Evolutionary conservation across 2,329 filamentous ascomycete genomes (phyloP).

Genomic region (Beauveria rudraprayagi): DNA sequence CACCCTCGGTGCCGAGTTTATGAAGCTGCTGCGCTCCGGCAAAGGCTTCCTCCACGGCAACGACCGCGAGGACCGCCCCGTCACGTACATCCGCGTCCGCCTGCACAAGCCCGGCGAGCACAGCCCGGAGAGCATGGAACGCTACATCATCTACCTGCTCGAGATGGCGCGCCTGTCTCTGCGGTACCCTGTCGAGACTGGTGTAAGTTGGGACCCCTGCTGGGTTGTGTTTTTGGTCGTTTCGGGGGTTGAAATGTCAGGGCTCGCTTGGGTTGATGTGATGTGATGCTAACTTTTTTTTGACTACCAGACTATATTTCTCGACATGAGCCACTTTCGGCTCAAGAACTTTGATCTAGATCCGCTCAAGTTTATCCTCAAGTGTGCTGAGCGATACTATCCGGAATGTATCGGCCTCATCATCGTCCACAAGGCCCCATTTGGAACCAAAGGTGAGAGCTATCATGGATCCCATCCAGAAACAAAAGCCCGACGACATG

Average conservation of each 20-base stretch:
- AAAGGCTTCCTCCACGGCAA: slow-evolving; percentile 80
- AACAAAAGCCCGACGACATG: slow-evolving; percentile 11
- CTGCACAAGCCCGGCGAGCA: slow-evolving; percentile 73
- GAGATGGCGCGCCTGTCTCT: slow-evolving; percentile 79
- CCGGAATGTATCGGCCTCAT: slow-evolving; percentile 78
- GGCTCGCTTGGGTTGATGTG: no score
- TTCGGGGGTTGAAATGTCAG: no score
- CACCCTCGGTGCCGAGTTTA: slow-evolving; percentile 62
- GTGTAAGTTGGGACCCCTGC: slow-evolving; percentile 46
- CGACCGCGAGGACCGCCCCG: slow-evolving; percentile 70
- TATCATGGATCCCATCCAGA: slow-evolving; percentile 12
- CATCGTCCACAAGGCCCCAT: slow-evolving; percentile 83
- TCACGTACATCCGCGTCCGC: slow-evolving; percentile 70
- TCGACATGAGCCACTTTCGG: slow-evolving; percentile 82
- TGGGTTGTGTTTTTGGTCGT: background rate
- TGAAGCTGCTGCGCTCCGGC: slow-evolving; percentile 72
- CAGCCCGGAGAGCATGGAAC: slow-evolving; percentile 64
- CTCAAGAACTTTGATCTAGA: slow-evolving; percentile 91
- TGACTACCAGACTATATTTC: slow-evolving; percentile 62
- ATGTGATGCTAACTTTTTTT: slow-evolving; percentile 16
- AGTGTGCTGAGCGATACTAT: slow-evolving; percentile 92
- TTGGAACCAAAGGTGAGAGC: slow-evolving; percentile 72
- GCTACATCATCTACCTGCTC: slow-evolving; percentile 80
- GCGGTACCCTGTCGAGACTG: slow-evolving; percentile 70
- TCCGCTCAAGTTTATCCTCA: slow-evolving; percentile 93